phyloP scores from a whole-genome alignment of 1,284 basidiomycete species.

The Cryptococcus sp. region DNA sequence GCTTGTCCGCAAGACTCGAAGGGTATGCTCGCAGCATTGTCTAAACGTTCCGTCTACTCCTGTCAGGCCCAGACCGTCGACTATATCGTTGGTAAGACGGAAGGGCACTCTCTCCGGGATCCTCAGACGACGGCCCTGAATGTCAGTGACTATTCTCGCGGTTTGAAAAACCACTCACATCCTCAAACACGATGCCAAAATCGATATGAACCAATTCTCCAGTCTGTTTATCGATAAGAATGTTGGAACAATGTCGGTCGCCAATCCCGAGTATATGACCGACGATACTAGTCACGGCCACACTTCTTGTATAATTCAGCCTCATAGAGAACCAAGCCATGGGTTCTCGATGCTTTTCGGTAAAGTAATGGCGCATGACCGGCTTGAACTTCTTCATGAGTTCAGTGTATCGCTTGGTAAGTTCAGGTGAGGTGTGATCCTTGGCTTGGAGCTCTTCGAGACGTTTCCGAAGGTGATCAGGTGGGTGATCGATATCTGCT shows the following conservation, averaged over 20 bases:
- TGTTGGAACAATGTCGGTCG: slow-evolving; percentile 89
- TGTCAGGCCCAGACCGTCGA: slow-evolving; percentile 87
- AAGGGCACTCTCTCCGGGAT: slow-evolving; percentile 91
- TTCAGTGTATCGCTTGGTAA: slow-evolving; percentile 55
- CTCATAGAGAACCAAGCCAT: slow-evolving; percentile 92
- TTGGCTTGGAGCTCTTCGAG: slow-evolving; percentile 35
- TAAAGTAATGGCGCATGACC: slow-evolving; percentile 92
- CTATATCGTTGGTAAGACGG: slow-evolving; percentile 85
- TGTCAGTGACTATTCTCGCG: slow-evolving; percentile 2
- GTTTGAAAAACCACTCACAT: slow-evolving; percentile 53
- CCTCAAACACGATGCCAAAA: slow-evolving; percentile 93
- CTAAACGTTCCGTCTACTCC: slow-evolving; percentile 94
- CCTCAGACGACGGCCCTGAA: slow-evolving; percentile 71
- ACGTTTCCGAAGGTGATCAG: slow-evolving; percentile 20
- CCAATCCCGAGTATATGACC: slow-evolving; percentile 90
- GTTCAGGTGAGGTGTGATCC: slow-evolving; percentile 31
- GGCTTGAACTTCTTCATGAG: slow-evolving; percentile 65
- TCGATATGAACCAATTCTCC: slow-evolving; percentile 95
- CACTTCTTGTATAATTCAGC: slow-evolving; percentile 82
- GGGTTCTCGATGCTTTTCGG: slow-evolving; percentile 79
- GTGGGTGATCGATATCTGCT: slow-evolving; percentile 18
- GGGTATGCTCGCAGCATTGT: slow-evolving; percentile 87
- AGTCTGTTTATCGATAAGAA: slow-evolving; percentile 74
- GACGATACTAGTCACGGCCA: slow-evolving; percentile 90
- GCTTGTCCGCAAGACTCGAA: slow-evolving; percentile 79